Base-by-base conservation (phyloP, 257 asterid species). In the Rhazya stricta region DNA sequence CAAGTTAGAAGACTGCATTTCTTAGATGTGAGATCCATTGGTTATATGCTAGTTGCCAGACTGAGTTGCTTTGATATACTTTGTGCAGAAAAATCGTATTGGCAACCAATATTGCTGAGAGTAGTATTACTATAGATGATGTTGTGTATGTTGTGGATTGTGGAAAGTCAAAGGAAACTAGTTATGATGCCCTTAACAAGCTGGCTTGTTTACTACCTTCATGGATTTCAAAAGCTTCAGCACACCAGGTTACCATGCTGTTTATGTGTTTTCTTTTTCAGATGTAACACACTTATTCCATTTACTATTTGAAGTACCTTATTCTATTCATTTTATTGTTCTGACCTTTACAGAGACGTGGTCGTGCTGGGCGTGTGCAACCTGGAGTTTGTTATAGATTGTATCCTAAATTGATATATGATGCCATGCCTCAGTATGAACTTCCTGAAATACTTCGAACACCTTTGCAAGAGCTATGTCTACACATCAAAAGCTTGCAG, bases 201-300 rank as follows among this genome's bases (percentile, higher is more conserved):
- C 83, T 94, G 77, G 97, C 99, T 79, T 92, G 97, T 77, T 89
- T 94, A 75, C 84, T 92, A 54, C 99, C 99, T 54, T 92, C 99
- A 79, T 94, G 99, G 99, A 94, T 94, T 78, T 94, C 99, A 10
- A 92, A 92, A 92, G 99, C 99, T 78, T 94, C 99, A 68, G 96
- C 99, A 30, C 97, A 88, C 83, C 99, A 94, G 97, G 99, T 92
- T 82, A 13, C 23, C 48, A 45, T 29, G 23, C 57, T 53, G 25
- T 54, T 42, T 32, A 16, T 77, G 53, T 34, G 9, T 56, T 81
- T 58, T 57, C 39, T 51, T 50, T 50, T 39, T 36, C 0, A 60
- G 60, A 43, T 43, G n/a, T 65, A 72, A 51, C 77, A 46, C 16
- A n/a, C 29, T 34, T 13, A 42, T 50, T 57, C 41, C 61, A 45